These are phyloP conservation scores for Aschersonia sp. DNA, from an alignment of 2,329 filamentous ascomycete genomes.

Conservation along the genomic window DNA sequence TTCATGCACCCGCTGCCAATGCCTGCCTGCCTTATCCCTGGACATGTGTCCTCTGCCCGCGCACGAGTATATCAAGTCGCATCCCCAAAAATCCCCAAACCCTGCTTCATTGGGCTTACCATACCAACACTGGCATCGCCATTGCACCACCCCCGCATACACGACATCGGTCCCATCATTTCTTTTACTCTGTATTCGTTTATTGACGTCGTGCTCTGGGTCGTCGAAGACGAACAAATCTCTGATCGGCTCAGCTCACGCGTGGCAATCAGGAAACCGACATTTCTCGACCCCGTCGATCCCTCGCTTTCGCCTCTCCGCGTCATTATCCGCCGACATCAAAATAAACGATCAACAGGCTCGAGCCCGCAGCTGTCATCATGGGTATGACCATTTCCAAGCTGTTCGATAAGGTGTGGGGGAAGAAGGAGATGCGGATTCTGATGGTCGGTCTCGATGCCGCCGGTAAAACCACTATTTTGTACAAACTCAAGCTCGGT, in stretches of 20 bases:
- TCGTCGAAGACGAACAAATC: too few species aligned
- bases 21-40: slow-evolving; percentile 6
- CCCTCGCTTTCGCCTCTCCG: neutral
- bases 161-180: neutral
- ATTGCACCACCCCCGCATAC: neutral
- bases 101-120: neutral
- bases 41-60: slow-evolving; percentile 12
- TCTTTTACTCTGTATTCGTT: neutral
- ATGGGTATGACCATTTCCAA: slow-evolving; percentile 99
- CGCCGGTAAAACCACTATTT: slow-evolving; percentile 98
- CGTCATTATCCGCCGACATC: neutral
- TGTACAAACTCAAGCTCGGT: slow-evolving; percentile 99
- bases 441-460: slow-evolving; percentile 99
- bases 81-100: slow-evolving; percentile 1
- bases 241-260: slow-evolving; percentile 11
- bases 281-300: slow-evolving; percentile 5
- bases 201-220: neutral
- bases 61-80: slow-evolving; percentile 6
- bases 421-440: slow-evolving; percentile 99
- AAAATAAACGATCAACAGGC: neutral
- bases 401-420: slow-evolving; percentile 91
- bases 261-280: slow-evolving; percentile 14
- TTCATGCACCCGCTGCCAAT: slow-evolving; percentile 7
- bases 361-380: slow-evolving; percentile 38
- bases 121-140: neutral